Evolutionary conservation across 2,329 filamentous ascomycete genomes (phyloP), one percentile per base, ranked within the genome.

Genomic region (Chaetothyriales sp.): DNA sequence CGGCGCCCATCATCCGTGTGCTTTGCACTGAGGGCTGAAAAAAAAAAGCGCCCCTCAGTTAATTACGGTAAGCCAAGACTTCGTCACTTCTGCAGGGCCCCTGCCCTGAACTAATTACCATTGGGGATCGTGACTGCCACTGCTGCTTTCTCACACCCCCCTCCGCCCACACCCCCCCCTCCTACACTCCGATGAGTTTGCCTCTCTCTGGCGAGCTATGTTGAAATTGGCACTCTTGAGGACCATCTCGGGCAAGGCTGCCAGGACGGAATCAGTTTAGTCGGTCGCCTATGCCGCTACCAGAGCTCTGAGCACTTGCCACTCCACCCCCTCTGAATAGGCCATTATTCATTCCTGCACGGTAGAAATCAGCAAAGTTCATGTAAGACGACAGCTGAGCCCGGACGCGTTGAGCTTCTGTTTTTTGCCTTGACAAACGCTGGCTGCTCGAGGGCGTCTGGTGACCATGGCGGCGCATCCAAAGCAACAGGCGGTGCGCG

Each of bases 401-500:
- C 25, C 47, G 25, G 22, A 44, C 26, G 26, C 20, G 36, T 44
- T 18, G 19, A 28, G 25, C 44, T 46, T 25, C 44, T 25, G n/a
- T 46, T 46, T 25, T 3, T 46, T 46, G 3, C 25, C 44, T 18
- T 26, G 28, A 28, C 22, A 25, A 26, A 26, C 18, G 18, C 3
- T 18, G 20, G 25, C 20, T 43, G 39, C 22, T 49, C 32, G n/a
- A 18, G 18, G 32, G n/a, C 15, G 46, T 26, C 32, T 32, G 15
- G 20, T 15, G 25, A 25, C 48, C 15, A 46, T 48, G 20, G 28
- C 43, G 2, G 12, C 43, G 2, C 32, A 18, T 46, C n/a, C 26
- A 39, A 47, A 54, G 53, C 51, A 49, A 44, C 39, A 49, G 45
- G 32, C 49, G 51, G 36, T 49, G 44, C 26, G 32, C 47, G 15